Base-by-base conservation (phyloP, 441 rosid genomes). In the Cnidoscolus chayamansa region DNA sequence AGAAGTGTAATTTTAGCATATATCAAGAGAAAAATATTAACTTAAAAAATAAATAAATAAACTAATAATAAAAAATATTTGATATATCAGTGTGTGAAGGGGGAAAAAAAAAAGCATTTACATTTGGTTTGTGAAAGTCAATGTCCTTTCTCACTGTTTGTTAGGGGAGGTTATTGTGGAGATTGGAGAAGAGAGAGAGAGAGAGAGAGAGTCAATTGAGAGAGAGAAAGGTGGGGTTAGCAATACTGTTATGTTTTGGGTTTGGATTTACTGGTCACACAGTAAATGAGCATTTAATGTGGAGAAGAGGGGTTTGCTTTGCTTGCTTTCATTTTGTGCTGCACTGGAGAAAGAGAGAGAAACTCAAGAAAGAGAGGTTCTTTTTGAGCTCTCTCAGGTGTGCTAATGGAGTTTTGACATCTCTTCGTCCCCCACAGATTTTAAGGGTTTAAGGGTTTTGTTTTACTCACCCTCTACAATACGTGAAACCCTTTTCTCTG, bases 51-150 rank as follows among this genome's bases (percentile, higher is more conserved):
- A 49, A 30, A 51, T 67, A 32, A 53, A 53, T n/a, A 25, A 48
- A 48, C 65, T 25, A 45, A 74, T 68, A 30, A 56, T 19, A 0
- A 30, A 7, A 49, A 54, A 48, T 60, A 63, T 7, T 17, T 51
- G 60, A 54, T 1, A 1, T 37, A 30, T 15, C 19, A 48, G 25
- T 10, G 1, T 10, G 35, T 20, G 17, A 13, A 53, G 57, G 19
- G 8, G 7, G 7, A 1, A 3, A 47, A 63, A 62, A 75, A 37
- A 31, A 58, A 75, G 69, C 78, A 70, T 60, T 58, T 64, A 7
- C 78, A 15, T 63, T 40, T 65, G 77, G 63, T 63, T 80, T 77
- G 74, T 64, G 31, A 87, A 90, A 87, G 97, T 92, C 97, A 90
- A 90, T 84, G 90, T 75, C 86, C 79, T 82, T 75, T 82, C 81